A percentile compares a stretch with the other conserved stretches of the same genome.
phyloP scores from a whole-genome alignment of 495 filamentous ascomycete genomes.

The Trypethelium eluteriae region DNA sequence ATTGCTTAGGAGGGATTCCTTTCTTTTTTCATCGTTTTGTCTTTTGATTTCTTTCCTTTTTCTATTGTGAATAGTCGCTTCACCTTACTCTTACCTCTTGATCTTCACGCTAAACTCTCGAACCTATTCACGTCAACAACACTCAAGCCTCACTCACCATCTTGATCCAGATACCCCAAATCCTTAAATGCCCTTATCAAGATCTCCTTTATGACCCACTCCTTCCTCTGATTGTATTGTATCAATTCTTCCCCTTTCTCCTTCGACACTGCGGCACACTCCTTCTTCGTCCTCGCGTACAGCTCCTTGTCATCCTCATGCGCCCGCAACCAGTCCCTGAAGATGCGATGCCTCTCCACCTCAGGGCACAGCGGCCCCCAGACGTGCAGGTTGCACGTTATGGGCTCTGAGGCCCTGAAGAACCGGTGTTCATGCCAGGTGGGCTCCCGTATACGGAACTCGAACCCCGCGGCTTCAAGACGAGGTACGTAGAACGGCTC shows the following conservation, averaged over 20 bases:
- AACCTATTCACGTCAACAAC: constrained; percentile 8
- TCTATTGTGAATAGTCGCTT: constrained; percentile 6
- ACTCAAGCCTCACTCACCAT: constrained; percentile 11
- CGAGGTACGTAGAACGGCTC: constrained; percentile 40
- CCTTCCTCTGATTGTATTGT: constrained; percentile 41
- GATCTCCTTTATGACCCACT: constrained; percentile 38
- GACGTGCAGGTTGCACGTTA: constrained; percentile 41
- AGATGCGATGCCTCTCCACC: constrained; percentile 39
- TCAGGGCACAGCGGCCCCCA: constrained; percentile 41
- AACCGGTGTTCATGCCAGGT: constrained; percentile 44
- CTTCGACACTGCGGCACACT: constrained; percentile 30
- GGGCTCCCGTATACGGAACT: constrained; percentile 42
- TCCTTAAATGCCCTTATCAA: constrained; percentile 35
- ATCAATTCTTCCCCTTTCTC: constrained; percentile 33
- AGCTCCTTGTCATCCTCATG: constrained; percentile 34
- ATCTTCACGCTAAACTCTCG: background rate
- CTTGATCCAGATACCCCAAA: constrained; percentile 24
- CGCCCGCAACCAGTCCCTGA: constrained; percentile 42
- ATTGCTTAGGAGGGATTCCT: background rate
- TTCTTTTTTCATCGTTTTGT: constrained; percentile 7
- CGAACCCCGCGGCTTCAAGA: constrained; percentile 40
- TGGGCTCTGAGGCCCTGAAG: constrained; percentile 30
- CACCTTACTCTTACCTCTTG: constrained; percentile 6
- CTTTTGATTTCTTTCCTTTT: constrained; percentile 8
- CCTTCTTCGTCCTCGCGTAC: constrained; percentile 39